Base-by-base conservation (phyloP, 2,329 filamentous ascomycete genomes). In the Penicillium sp. region DNA sequence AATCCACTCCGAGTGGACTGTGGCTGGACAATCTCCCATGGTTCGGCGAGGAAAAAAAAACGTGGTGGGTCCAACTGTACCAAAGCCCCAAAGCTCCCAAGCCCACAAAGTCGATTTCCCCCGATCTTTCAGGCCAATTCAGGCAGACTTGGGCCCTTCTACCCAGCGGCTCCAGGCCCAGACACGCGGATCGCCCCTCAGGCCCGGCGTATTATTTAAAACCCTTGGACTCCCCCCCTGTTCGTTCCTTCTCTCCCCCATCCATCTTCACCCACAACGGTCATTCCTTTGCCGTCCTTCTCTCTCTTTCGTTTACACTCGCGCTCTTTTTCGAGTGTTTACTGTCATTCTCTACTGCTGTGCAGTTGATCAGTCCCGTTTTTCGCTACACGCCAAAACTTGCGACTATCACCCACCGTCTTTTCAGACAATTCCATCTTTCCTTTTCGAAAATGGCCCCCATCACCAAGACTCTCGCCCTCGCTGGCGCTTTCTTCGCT, bases 401-500 rank as follows among this genome's bases (percentile, higher is more conserved):
- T 26, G 35, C 14, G 51, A 53, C 51, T 37, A 53, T 53, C 51
- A 40, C 35, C 35, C 35, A 53, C 51, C 51, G 35, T 53, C 51
- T 53, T 53, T 40, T 40, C 22, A 16, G 33, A 53, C 51, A 53
- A 25, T 2, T 2, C 25, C 25, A 59, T 28, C 45, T 40, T 45
- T 54, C 58, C 53, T 30, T 55, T 30, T 54, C 37, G 19, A 60
- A 59, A 71, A 78, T 78, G 76, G 75, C 76, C 56, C 75, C 75
- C 52, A 65, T 77, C 62, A 62, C 69, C 62, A 78, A 78, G 70
- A 66, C 74, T 62, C 68, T 78, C 54, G 71, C 73, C 63, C 68
- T 78, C 22, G 71, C 71, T 56, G 71, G 73, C 67, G 69, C 75
- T 58, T 66, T 76, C 66, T 73, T 76, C 59, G 73, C 75, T 37